These are phyloP conservation scores for Urtica urens DNA, from an alignment of 306 rosid genomes.

Conservation along the genomic window DNA sequence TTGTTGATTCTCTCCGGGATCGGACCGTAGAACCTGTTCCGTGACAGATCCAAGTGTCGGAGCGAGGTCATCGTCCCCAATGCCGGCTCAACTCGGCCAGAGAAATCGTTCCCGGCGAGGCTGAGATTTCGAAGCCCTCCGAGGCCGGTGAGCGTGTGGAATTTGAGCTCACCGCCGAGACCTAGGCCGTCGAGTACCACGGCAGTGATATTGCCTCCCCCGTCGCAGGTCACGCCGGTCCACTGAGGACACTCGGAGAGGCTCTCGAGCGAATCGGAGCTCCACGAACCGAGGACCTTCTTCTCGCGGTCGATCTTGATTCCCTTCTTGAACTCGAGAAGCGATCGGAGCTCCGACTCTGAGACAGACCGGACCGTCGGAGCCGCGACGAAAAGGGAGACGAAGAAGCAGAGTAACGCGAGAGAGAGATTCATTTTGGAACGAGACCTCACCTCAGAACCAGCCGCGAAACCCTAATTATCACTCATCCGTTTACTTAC, in stretches of 20 bases:
- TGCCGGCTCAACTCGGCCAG: conserved; percentile 67
- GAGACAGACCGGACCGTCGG: conserved; percentile 22
- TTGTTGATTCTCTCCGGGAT: conserved; percentile 75
- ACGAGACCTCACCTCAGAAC: conserved; percentile 8
- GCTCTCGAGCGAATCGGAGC: neutral
- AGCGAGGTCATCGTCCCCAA: conserved; percentile 50
- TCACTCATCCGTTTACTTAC: conserved; percentile 24
- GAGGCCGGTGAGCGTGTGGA: conserved; percentile 63
- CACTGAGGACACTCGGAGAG: conserved; percentile 43
- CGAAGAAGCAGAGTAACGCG: conserved; percentile 3
- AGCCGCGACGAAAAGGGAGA: conserved; percentile 6
- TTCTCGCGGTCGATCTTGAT: conserved; percentile 46
- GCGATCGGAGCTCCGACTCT: conserved; percentile 61
- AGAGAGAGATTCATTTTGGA: conserved; percentile 52
- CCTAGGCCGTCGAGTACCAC: conserved; percentile 40
- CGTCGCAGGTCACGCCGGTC: conserved; percentile 62
- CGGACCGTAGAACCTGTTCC: conserved; percentile 73
- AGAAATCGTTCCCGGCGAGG: conserved; percentile 57
- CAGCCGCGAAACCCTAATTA: conserved; percentile 25
- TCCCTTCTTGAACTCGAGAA: conserved; percentile 80
- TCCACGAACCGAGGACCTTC: conserved; percentile 42
- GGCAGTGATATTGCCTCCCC: conserved; percentile 44
- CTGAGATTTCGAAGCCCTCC: conserved; percentile 43
- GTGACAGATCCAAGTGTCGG: conserved; percentile 78
- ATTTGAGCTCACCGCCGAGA: conserved; percentile 65